Percentiles rank a stretch among this genome's conserved stretches.
Conservation (phyloP, 177 flowering plant species). For the Vitis hybrid region DNA sequence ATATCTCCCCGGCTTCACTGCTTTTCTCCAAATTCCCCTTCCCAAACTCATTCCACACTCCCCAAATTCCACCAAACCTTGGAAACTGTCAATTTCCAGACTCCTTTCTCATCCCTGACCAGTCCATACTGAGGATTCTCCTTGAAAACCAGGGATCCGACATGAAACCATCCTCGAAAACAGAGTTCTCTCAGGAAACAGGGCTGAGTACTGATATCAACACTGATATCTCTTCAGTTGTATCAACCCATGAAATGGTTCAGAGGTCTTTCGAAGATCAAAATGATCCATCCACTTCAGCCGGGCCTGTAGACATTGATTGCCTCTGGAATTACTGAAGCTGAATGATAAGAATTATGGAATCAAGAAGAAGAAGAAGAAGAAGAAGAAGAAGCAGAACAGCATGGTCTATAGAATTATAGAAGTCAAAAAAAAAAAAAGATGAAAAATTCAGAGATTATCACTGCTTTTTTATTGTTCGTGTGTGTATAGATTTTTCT, state of each 20-base stretch:
- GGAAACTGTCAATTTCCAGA: conserved; percentile 29
- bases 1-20: conserved; percentile 23
- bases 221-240: conserved; percentile 28
- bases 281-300: conserved; percentile 31
- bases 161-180: conserved; percentile 16
- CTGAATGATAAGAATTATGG: background rate
- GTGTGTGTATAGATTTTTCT: no score
- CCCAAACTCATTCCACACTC: conserved; percentile 25
- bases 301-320: conserved; percentile 38
- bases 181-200: conserved; percentile 37
- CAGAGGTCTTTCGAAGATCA: conserved; percentile 35
- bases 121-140: conserved; percentile 37
- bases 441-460: background rate
- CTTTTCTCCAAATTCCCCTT: conserved; percentile 26
- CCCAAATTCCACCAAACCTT: conserved; percentile 19
- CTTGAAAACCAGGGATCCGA: conserved; percentile 29
- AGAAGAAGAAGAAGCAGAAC: background rate
- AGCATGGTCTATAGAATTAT: background rate
- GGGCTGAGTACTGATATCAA: conserved; percentile 21
- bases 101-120: conserved; percentile 39
- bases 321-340: conserved; percentile 45
- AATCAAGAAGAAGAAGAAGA: conserved; percentile 1
- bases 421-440: no score
- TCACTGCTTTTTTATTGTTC: no score
- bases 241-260: conserved; percentile 27